Evolutionary conservation across 2,329 filamentous ascomycete genomes (phyloP).

Genomic region (Trichophyton rubrum): DNA sequence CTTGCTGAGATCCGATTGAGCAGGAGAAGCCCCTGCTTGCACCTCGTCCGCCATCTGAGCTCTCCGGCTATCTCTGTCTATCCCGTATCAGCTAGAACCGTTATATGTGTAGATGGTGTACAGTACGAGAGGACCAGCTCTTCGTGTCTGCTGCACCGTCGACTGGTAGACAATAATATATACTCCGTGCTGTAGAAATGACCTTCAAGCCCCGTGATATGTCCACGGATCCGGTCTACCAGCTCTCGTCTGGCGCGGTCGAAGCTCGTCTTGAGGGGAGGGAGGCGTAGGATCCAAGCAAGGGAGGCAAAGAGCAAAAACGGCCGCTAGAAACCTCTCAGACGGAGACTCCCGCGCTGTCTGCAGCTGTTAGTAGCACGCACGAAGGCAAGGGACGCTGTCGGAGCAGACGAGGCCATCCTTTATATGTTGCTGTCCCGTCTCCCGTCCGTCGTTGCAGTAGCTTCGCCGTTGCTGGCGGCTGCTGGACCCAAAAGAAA

Average conservation of each 20-base stretch:
- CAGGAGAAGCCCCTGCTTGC: not conserved
- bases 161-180: not conserved
- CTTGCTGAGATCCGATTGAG: conserved; percentile 3
- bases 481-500: too few species aligned
- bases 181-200: not conserved
- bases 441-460: not conserved
- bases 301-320: not conserved
- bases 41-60: not conserved
- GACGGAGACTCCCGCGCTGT: not conserved
- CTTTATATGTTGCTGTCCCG: not conserved
- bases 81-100: too few species aligned
- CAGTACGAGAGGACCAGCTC: not conserved
- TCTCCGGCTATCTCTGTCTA: not conserved
- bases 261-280: not conserved
- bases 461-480: too few species aligned
- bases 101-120: not conserved
- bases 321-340: not conserved
- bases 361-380: too few species aligned
- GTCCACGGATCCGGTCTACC: not conserved
- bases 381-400: too few species aligned
- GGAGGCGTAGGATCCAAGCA: not conserved
- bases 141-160: not conserved
- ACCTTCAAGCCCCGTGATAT: not conserved
- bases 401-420: too few species aligned
- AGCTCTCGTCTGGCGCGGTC: not conserved